Base-by-base conservation (phyloP, 2,329 filamentous ascomycete species). In the Botrytis deweyae region DNA sequence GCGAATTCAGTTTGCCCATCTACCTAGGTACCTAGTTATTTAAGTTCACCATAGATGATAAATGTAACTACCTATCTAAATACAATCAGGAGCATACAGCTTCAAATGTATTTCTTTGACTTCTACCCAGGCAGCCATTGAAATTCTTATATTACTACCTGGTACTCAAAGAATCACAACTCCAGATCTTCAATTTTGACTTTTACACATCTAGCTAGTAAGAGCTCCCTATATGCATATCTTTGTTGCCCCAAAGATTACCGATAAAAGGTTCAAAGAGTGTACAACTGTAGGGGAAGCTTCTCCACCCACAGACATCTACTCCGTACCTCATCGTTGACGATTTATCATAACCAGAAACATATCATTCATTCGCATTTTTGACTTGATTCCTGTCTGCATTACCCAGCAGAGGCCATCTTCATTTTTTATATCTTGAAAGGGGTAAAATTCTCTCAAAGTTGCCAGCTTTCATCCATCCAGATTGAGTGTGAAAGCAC, bases 391-490 rank as follows among this genome's bases (percentile, higher is more conserved):
- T 40, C 25, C 25, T n/a, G 5, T 40, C 36, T 18, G 40, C 36
- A n/a, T 40, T 40, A 1, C 12, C 38, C 22, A 16, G 33, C 36
- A 40, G 38, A 42, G 22, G 14, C 25, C 38, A 18, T n/a, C 9
- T 63, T 7, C n/a, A 33, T 33, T 8, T 29, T 33, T 8, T 22
- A 36, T 66, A 25, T 29, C 38, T 29, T 58, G 16, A 71, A 71
- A 52, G 69, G 69, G 69, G 69, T 63, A 42, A 65, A 71, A 33
- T 18, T 7, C 55, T 61, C 63, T 40, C 29, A 33, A 55, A 55
- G 61, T 72, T 65, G 70, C 61, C 70, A 66, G 61, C 46, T 52
- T 68, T 68, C 59, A 58, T n/a, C 46, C 25, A 16, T 46, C 44
- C n/a, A 44, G 59, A 25, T 67, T 42, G 52, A 58, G 63, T 68